These are phyloP conservation scores for Globisporangium canariense DNA, from an alignment of 352 stramenopile genomes.

Conservation along the genomic window DNA sequence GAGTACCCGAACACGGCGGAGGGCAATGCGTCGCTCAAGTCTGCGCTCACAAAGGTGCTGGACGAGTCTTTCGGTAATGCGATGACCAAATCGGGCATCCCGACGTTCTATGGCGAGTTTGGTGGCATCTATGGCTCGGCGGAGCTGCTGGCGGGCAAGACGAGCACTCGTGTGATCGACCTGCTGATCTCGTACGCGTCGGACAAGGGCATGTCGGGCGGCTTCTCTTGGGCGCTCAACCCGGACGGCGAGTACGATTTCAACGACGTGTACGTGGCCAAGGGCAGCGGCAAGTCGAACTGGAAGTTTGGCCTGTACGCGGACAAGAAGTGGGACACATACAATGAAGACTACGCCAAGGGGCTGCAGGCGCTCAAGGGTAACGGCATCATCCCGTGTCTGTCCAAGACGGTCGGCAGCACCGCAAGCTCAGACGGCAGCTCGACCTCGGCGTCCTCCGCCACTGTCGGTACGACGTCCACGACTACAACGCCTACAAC, in stretches of 20 bases:
- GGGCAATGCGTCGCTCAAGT: constrained; percentile 53
- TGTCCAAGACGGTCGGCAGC: constrained; percentile 34
- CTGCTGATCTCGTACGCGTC: constrained; percentile 68
- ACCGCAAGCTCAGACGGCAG: constrained; percentile 26
- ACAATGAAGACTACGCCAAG: constrained; percentile 70
- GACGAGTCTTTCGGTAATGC: constrained; percentile 65
- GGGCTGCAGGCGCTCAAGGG: constrained; percentile 63
- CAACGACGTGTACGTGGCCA: constrained; percentile 64
- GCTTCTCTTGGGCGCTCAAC: constrained; percentile 81
- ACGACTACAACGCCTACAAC: constrained; percentile 21
- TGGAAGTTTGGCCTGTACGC: constrained; percentile 77
- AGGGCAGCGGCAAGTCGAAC: constrained; percentile 25
- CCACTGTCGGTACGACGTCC: constrained; percentile 17
- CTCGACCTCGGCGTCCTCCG: constrained; percentile 19
- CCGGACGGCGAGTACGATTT: constrained; percentile 73
- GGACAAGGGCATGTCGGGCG: constrained; percentile 63
- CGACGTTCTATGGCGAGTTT: constrained; percentile 79
- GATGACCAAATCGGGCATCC: constrained; percentile 41
- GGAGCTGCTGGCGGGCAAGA: constrained; percentile 51
- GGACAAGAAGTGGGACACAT: constrained; percentile 56
- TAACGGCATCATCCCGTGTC: constrained; percentile 73
- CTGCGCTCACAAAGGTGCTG: constrained; percentile 52
- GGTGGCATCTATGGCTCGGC: constrained; percentile 70
- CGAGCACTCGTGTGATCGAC: constrained; percentile 71
- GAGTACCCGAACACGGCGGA: constrained; percentile 67